These are phyloP conservation scores for Leccinum barrowsii DNA, from an alignment of 768 basidiomycete genomes.

Conservation along the genomic window DNA sequence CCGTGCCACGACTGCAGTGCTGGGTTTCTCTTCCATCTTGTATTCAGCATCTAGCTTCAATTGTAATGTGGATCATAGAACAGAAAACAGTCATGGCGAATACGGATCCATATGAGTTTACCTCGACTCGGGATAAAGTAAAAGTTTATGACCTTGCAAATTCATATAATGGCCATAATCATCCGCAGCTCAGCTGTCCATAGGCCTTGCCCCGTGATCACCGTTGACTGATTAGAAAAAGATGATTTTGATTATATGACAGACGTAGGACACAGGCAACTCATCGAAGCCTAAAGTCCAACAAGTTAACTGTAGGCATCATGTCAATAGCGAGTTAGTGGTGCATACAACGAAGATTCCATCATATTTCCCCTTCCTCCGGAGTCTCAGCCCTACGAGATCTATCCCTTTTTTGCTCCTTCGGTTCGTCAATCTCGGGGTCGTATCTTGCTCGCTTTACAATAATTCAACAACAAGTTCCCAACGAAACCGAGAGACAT, in stretches of 20 bases:
- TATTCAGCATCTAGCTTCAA: not conserved
- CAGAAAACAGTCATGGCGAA: not conserved
- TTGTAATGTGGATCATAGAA: not conserved
- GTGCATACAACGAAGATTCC: conserved; percentile 9
- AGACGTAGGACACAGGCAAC: not conserved
- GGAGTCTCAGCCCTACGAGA: conserved; percentile 67
- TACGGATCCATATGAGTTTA: conserved; percentile 2
- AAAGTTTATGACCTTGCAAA: conserved; percentile 3
- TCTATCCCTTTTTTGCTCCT: conserved; percentile 38
- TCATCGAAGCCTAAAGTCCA: not conserved
- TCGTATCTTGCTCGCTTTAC: conserved; percentile 54
- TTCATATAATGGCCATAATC: conserved; percentile 1
- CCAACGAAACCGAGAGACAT: conserved; percentile 8
- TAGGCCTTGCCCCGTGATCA: not conserved
- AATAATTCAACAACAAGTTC: conserved; percentile 12
- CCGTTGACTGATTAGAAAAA: not conserved
- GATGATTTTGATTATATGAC: not conserved
- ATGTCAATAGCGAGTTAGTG: not conserved
- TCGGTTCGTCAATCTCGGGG: conserved; percentile 41
- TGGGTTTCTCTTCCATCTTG: not conserved
- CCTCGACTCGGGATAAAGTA: conserved; percentile 2
- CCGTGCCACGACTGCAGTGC: not conserved
- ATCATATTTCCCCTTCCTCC: conserved; percentile 84
- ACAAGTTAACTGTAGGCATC: conserved; percentile 1
- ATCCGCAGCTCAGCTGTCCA: not conserved